Percentiles rank a stretch among this genome's conserved stretches.
Conservation (phyloP, 163 green algal species). For the Coccomyxa subellipsoidea region DNA sequence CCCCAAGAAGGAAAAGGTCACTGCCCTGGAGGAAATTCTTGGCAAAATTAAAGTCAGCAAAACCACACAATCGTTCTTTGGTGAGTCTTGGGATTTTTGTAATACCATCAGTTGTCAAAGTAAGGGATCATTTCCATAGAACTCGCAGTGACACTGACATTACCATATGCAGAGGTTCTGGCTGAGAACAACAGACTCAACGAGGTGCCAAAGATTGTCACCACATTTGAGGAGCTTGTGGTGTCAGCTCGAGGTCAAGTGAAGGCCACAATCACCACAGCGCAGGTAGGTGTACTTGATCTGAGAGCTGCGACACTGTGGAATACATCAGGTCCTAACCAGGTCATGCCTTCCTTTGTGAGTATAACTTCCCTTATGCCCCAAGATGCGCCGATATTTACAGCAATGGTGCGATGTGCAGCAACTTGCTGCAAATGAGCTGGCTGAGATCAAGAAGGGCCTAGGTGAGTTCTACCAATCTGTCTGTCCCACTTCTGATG, state of each 20-base stretch:
- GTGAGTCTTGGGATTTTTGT: conserved; percentile 13
- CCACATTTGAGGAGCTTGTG: conserved; percentile 42
- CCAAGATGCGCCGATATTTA: background rate
- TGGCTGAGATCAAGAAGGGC: conserved; percentile 34
- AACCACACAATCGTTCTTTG: conserved; percentile 55
- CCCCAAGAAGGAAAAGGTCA: conserved; percentile 33
- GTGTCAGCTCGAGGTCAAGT: conserved; percentile 44
- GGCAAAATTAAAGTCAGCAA: conserved; percentile 42
- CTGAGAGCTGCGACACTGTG: too few relatives aligned
- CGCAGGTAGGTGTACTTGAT: conserved; percentile 27
- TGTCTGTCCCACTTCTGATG: background rate
- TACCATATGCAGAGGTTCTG: conserved; percentile 37
- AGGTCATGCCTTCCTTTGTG: background rate
- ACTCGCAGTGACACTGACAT: too few relatives aligned
- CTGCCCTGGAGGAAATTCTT: conserved; percentile 48
- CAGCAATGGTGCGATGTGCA: background rate
- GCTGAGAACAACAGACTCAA: conserved; percentile 52
- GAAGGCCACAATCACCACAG: conserved; percentile 51
- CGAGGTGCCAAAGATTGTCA: conserved; percentile 37
- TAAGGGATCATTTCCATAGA: background rate
- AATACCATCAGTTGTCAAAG: too few relatives aligned
- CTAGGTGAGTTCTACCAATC: conserved; percentile 16
- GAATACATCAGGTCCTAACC: too few relatives aligned
- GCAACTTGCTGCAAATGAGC: conserved; percentile 19
- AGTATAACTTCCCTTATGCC: background rate